Evolutionary conservation across 1,284 basidiomycete genomes (phyloP), one percentile per base, ranked within the genome.

Genomic region (Ustilago curta): DNA sequence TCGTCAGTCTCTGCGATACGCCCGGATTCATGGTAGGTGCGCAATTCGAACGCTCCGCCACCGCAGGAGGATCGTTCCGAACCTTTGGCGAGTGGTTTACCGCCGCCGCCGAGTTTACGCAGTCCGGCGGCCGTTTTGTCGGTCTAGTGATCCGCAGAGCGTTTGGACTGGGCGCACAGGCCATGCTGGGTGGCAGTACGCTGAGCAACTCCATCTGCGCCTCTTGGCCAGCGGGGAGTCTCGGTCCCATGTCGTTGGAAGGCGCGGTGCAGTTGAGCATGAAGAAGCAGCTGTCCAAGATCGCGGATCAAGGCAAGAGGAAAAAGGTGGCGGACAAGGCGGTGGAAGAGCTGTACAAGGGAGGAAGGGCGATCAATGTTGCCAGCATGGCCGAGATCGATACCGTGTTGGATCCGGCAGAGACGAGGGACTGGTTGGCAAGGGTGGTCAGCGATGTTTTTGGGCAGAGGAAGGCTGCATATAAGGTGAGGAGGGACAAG

Each of bases 11-110:
- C 1, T 70, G 67, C 59, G 78, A 80, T 55, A 78, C 78, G 16
- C 78, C 78, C 11, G 78, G 78, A 8, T 80, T 80, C 68, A 76
- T 76, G 67, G 76, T 78, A 18, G 76, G 78, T 0, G 68, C 73
- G 0, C 55, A 58, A 1, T 72, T 70, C 39, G 78, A 80, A 49
- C 52, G 54, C 23, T 29, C 55, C 16, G 27, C 67, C 0, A 51
- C 37, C 8, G 54, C 31, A 2, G 71, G 68, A 2, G 78, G 71
- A 32, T 59, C 58, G 1, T 67, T 78, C 62, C 62, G 77, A 5
- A 50, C 57, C 2, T 80, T 80, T 50, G 73, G 74, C 19, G 78
- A 79, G 8, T 67, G 70, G 63, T 79, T 79, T 52, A 67, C 58
- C 39, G 67, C 71, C 9, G 64, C 47, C 11, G 47, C 60, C 16